Percentiles rank a stretch among this genome's conserved stretches.
These are phyloP conservation scores for Trametes sp. DNA, from an alignment of 1,284 basidiomycete genomes.

Conservation along the genomic window DNA sequence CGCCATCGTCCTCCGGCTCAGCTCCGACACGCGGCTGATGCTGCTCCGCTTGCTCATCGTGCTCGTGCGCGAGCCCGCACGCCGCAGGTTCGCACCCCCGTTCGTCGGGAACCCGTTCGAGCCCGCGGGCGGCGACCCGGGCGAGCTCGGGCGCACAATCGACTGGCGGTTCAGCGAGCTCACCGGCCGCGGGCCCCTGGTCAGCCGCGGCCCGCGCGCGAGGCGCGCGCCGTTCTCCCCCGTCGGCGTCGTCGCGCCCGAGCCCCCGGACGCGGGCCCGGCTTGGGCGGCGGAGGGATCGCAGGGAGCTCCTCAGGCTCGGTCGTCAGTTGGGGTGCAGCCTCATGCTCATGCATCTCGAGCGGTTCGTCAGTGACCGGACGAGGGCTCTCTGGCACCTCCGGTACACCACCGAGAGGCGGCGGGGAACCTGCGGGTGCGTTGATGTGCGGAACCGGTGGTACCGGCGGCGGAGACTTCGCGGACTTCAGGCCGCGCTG, in stretches of 20 bases:
- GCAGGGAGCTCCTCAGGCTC: constrained; percentile 29
- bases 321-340: constrained; percentile 10
- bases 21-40: constrained; percentile 56
- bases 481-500: constrained; percentile 37
- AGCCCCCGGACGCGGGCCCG: no score
- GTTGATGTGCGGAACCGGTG: constrained; percentile 12
- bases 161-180: constrained; percentile 60
- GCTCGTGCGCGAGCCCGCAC: constrained; percentile 38
- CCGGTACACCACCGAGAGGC: no score
- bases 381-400: constrained; percentile 23
- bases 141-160: constrained; percentile 38
- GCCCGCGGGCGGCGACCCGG: constrained; percentile 35
- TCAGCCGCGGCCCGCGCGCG: constrained; percentile 58
- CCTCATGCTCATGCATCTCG: constrained; percentile 10
- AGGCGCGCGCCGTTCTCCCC: constrained; percentile 42
- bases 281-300: constrained; percentile 33
- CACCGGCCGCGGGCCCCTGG: constrained; percentile 55
- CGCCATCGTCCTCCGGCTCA: constrained; percentile 79
- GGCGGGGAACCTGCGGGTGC: no score
- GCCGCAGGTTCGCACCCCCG: constrained; percentile 23
- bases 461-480: constrained; percentile 35
- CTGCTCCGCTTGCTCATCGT: constrained; percentile 45
- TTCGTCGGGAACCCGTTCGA: constrained; percentile 23
- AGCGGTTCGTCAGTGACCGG: constrained; percentile 23
- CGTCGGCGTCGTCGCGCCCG: constrained; percentile 53